Base-by-base conservation (phyloP, 2,329 filamentous ascomycete species). In the Apiospora koreana region DNA sequence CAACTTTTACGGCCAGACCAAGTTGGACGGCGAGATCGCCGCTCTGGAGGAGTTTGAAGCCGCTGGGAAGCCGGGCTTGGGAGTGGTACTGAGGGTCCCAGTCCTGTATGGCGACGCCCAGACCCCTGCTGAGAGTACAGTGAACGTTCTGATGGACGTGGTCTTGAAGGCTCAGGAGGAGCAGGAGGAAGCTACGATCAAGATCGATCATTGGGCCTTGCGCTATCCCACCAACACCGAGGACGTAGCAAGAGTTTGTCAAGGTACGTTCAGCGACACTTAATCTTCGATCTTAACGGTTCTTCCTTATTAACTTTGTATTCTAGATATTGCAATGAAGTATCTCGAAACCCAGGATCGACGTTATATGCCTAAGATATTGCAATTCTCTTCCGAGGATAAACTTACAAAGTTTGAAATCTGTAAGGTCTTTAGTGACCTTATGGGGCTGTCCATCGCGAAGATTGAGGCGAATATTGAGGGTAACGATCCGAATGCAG, bases 401-500 rank as follows among this genome's bases (percentile, higher is more conserved):
- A 88, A 86, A 74, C 93, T 91, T 85, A 97, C 94, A 64, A 97
- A 97, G 83, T 97, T 94, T 80, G 91, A 95, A 80, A 97, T 98
- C 69, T 95, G 93, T 79, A 84, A 93, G 81, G 83, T 87, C 12
- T 91, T 97, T 77, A 92, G 90, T 4, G 90, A 94, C 71, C 93
- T 97, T 71, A 90, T 97, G 86, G 93, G 92, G 0, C 79, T 97
- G 69, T 87, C 92, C 14, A 84, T 92, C 25, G 88, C 89, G 65
- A 87, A 88, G 9, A 91, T 97, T 80, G 86, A 88, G 76, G 84
- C 92, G 14, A 92, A 94, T 76, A 87, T 89, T 28, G 86, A 93
- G 76, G 92, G 92, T 46, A 92, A 93, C 79, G 91, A 93, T 73
- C 89, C 91, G 6, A 90, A 89, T 72, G 89, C 91, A 62, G 86